Percentiles rank a stretch among this genome's conserved stretches.
phyloP scores from a whole-genome alignment of 176 grass and related monocot species.

The Calamus simplicifolius region DNA sequence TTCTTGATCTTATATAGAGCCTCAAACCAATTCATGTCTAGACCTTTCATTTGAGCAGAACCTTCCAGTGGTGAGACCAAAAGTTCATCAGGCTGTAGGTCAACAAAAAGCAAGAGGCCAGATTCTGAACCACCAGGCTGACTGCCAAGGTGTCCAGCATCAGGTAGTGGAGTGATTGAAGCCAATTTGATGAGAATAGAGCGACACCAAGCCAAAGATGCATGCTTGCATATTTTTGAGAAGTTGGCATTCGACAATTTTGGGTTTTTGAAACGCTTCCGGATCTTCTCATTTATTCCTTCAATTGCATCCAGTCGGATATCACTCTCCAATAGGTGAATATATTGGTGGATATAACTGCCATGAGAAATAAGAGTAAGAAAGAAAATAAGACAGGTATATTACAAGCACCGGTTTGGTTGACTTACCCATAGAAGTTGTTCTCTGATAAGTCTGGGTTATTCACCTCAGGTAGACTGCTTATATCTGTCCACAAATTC shows the following conservation, averaged over 20 bases:
- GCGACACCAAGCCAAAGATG: slow-evolving; percentile 89
- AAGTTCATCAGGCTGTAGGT: slow-evolving; percentile 85
- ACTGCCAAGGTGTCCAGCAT: slow-evolving; percentile 32
- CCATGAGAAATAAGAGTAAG: slow-evolving; percentile 22
- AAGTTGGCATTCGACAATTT: slow-evolving; percentile 81
- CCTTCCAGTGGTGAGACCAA: slow-evolving; percentile 68
- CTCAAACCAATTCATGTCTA: slow-evolving; percentile 98
- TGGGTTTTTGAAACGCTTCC: slow-evolving; percentile 93
- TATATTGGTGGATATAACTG: slow-evolving; percentile 95
- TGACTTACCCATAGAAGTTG: slow-evolving; percentile 70
- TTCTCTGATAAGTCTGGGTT: slow-evolving; percentile 64
- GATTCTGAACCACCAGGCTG: slow-evolving; percentile 38
- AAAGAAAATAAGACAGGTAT: slow-evolving; percentile 15
- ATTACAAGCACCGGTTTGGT: slow-evolving; percentile 13
- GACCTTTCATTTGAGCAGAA: slow-evolving; percentile 70
- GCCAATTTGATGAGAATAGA: slow-evolving; percentile 90
- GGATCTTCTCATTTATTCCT: slow-evolving; percentile 87
- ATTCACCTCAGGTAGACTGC: slow-evolving; percentile 66
- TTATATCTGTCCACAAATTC: slow-evolving; percentile 72
- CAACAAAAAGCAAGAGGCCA: slow-evolving; percentile 61
- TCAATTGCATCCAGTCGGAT: slow-evolving; percentile 73
- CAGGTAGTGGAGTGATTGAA: slow-evolving; percentile 64
- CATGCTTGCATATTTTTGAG: slow-evolving; percentile 88
- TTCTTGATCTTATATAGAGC: slow-evolving; percentile 79
- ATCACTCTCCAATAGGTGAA: slow-evolving; percentile 83